Percentiles rank a stretch among this genome's conserved stretches.
These are phyloP conservation scores for Dioscorea cayenensis DNA, from an alignment of 116 monocot genomes.

Conservation along the genomic window DNA sequence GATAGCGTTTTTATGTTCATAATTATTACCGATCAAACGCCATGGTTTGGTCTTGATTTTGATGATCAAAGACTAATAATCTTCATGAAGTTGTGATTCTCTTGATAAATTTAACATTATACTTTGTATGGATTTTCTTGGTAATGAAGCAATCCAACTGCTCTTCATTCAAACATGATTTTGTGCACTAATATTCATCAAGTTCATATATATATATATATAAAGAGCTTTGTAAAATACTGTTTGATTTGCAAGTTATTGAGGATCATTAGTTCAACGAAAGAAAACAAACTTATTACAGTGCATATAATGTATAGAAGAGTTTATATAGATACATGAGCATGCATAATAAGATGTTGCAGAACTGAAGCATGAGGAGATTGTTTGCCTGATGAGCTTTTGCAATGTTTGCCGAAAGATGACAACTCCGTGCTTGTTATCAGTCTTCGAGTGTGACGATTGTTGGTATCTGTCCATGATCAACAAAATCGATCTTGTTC, in stretches of 20 bases:
- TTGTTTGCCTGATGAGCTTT: background rate
- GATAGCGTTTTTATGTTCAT: background rate
- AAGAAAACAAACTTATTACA: background rate
- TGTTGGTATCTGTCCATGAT: slow-evolving; percentile 67
- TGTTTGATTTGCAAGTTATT: background rate
- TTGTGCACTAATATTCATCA: too few relatives aligned
- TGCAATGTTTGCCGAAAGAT: background rate
- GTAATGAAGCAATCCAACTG: too few relatives aligned
- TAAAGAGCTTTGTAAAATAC: too few relatives aligned
- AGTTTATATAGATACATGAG: background rate
- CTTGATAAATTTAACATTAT: too few relatives aligned
- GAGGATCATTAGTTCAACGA: background rate
- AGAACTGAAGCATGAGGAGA: background rate
- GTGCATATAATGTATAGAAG: background rate
- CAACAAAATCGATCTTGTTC: slow-evolving; percentile 79
- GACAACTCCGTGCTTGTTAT: background rate
- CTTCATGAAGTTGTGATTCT: too few relatives aligned
- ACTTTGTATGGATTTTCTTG: too few relatives aligned
- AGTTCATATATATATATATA: too few relatives aligned
- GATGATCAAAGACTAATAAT: too few relatives aligned
- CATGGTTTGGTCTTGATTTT: too few relatives aligned
- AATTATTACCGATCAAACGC: too few relatives aligned
- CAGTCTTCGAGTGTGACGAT: slow-evolving; percentile 48
- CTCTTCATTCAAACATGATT: too few relatives aligned
- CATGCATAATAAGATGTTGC: background rate